These are phyloP conservation scores for Gaillardinia entomophila DNA, from an alignment of 805 yeast genomes.

Conservation along the genomic window DNA sequence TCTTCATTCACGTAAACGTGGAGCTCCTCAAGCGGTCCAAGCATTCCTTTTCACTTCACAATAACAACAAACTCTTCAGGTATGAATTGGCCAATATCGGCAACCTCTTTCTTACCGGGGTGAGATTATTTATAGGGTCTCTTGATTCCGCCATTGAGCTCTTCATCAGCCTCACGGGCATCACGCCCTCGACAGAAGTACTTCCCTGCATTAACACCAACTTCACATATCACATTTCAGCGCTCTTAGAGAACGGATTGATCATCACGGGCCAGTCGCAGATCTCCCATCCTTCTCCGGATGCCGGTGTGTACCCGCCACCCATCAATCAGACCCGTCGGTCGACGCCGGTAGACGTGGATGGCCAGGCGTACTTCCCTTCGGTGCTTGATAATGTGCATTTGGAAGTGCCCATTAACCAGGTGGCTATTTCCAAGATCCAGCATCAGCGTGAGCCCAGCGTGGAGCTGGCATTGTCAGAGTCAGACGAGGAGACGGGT, in stretches of 20 bases:
- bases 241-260: conserved; percentile 60
- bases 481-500: conserved; percentile 45
- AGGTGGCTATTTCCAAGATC: neutral
- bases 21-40: conserved; percentile 67
- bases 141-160: conserved; percentile 80
- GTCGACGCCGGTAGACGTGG: conserved; percentile 9
- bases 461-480: conserved; percentile 2
- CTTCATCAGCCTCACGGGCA: conserved; percentile 56
- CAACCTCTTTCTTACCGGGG: conserved; percentile 76
- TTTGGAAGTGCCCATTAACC: neutral
- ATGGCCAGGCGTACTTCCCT: neutral
- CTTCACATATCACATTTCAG: conserved; percentile 82
- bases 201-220: conserved; percentile 81
- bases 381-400: neutral
- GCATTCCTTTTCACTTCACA: conserved; percentile 21
- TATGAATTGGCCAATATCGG: conserved; percentile 82
- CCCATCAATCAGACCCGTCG: conserved; percentile 12
- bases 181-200: conserved; percentile 49
- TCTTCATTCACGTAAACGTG: conserved; percentile 71
- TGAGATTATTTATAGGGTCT: conserved; percentile 75
- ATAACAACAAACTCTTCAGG: conserved; percentile 51
- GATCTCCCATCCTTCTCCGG: conserved; percentile 74
- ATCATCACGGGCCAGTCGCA: conserved; percentile 88
- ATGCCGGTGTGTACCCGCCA: conserved; percentile 15
- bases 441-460: neutral